A percentile compares a stretch with the other conserved stretches of the same genome.
Conservation (phyloP, 495 filamentous ascomycete genomes). For the Penicillium ochrochloron region DNA sequence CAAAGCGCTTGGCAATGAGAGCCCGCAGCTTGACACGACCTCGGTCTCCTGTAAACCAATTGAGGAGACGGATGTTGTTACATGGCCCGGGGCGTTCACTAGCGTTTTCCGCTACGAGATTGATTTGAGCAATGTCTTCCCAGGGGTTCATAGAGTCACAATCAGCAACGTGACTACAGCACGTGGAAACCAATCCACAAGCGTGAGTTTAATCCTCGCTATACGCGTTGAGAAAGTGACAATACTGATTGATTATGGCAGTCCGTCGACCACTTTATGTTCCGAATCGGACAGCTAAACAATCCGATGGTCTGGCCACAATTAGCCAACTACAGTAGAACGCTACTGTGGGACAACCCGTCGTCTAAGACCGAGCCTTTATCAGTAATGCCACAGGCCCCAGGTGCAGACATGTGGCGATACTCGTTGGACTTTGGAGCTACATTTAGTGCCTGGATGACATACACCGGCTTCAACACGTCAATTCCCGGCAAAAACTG, state of each 20-base stretch:
- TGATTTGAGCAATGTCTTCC: constrained; percentile 48
- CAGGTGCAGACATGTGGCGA: constrained; percentile 63
- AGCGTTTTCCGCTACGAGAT: constrained; percentile 50
- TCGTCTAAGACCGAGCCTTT: constrained; percentile 35
- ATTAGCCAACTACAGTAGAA: constrained; percentile 56
- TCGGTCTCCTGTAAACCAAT: constrained; percentile 29
- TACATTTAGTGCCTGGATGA: constrained; percentile 52
- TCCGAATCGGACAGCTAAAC: constrained; percentile 48
- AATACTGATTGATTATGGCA: constrained; percentile 19
- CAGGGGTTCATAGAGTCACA: constrained; percentile 42
- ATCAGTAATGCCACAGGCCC: constrained; percentile 57
- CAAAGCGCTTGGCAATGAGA: constrained; percentile 34
- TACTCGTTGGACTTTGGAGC: constrained; percentile 60
- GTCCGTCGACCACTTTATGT: constrained; percentile 49
- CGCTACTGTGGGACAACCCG: constrained; percentile 49
- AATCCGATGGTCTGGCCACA: constrained; percentile 57
- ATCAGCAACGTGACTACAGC: constrained; percentile 2
- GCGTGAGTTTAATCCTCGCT: constrained; percentile 46
- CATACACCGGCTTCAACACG: constrained; percentile 49
- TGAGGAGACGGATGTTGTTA: background rate
- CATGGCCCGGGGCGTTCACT: constrained; percentile 18
- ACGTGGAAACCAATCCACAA: constrained; percentile 38
- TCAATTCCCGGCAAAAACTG: constrained; percentile 43
- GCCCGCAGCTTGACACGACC: constrained; percentile 32
- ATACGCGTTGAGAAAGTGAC: constrained; percentile 32